Conservation (phyloP, 176 grass and related monocot species). For the Eremochloa ophiuroides region DNA sequence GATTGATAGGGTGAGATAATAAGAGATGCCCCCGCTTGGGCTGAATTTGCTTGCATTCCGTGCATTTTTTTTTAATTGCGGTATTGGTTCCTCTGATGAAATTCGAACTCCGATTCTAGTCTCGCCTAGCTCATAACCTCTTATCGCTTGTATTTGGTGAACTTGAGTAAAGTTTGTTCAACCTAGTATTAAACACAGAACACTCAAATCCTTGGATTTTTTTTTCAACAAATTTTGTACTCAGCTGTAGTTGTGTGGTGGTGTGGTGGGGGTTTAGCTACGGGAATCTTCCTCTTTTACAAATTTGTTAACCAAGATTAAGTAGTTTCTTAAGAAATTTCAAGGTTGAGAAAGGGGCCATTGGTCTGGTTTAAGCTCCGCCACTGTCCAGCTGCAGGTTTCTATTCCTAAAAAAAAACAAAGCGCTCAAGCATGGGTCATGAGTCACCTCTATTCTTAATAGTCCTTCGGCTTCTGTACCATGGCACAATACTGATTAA, state of each 20-base stretch:
- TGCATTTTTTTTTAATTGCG: neutral
- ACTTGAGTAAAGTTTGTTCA: neutral
- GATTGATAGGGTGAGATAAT: conserved; percentile 62
- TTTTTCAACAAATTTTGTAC: neutral
- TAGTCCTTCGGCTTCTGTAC: neutral
- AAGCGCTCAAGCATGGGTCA: neutral
- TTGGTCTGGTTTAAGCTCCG: neutral
- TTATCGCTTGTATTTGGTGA: neutral
- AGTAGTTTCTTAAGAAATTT: neutral
- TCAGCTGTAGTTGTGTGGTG: neutral
- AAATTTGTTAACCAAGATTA: neutral
- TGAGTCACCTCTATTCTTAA: neutral
- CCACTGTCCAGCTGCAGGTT: neutral
- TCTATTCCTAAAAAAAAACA: neutral
- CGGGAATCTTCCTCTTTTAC: neutral
- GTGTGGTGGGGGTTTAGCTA: neutral
- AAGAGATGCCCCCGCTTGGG: neutral
- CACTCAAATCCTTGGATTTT: neutral
- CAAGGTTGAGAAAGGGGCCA: neutral
- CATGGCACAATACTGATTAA: neutral
- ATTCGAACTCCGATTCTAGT: neutral
- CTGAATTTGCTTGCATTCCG: neutral
- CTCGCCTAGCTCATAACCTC: neutral
- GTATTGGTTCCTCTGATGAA: neutral
- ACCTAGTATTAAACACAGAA: neutral